A percentile compares a stretch with the other conserved stretches of the same genome.
Evolutionary conservation across 2,329 filamentous ascomycete genomes (phyloP).

Genomic region (Basipetospora chlamydospora): DNA sequence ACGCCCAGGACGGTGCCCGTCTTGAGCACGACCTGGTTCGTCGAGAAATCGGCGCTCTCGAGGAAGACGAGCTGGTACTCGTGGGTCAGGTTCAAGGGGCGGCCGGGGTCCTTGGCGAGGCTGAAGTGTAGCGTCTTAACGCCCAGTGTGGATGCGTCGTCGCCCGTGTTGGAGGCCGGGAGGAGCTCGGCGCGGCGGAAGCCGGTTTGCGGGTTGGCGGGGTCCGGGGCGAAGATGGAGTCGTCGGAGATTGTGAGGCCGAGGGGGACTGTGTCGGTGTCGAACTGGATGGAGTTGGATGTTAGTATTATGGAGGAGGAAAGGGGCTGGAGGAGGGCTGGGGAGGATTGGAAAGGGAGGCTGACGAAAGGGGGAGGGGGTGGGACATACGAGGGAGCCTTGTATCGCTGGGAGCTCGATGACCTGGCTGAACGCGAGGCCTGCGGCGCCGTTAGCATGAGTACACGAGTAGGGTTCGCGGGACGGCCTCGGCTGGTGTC

Average conservation of each 20-base stretch:
- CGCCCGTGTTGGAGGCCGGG: conserved; percentile 31
- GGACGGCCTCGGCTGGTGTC: too few species aligned
- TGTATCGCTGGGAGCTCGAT: conserved; percentile 29
- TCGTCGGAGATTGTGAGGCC: conserved; percentile 42
- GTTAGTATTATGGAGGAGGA: too few species aligned
- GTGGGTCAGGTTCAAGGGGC: conserved; percentile 42
- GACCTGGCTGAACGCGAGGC: conserved; percentile 34
- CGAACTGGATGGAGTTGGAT: conserved; percentile 21
- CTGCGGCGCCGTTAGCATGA: conserved; percentile 13
- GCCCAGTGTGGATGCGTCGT: conserved; percentile 35
- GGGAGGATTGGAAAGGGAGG: conserved; percentile 5
- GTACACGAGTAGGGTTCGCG: too few species aligned
- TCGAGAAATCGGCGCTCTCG: conserved; percentile 29
- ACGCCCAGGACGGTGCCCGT: conserved; percentile 35
- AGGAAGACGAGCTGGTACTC: conserved; percentile 44
- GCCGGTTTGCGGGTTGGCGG: conserved; percentile 35
- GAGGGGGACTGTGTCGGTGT: conserved; percentile 27
- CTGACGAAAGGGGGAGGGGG: conserved; percentile 4
- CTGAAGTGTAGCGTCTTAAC: conserved; percentile 49
- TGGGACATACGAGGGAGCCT: conserved; percentile 22
- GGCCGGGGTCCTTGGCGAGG: conserved; percentile 32
- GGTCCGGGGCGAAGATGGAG: conserved; percentile 41
- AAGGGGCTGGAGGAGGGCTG: conserved; percentile 11
- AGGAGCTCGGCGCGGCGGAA: conserved; percentile 47
- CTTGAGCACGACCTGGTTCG: conserved; percentile 40